Conservation (phyloP, 768 basidiomycete genomes). For the Antrodiella citrinella region DNA sequence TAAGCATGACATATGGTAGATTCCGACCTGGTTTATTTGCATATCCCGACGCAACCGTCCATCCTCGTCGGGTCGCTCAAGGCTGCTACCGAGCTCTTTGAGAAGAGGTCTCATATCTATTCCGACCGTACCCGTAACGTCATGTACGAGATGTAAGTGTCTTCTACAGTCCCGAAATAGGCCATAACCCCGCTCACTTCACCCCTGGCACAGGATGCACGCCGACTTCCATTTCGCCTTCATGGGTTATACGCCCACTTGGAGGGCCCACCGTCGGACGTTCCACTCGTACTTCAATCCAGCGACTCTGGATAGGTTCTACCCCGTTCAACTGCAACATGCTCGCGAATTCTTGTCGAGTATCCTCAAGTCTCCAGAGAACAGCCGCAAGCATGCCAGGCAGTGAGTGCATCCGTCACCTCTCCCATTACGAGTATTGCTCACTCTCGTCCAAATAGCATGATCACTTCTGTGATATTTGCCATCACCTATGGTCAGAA, state of each 20-base stretch:
- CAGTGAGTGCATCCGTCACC: not conserved
- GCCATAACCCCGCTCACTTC: not conserved
- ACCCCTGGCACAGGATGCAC: not conserved
- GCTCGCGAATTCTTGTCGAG: not conserved
- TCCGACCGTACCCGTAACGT: constrained; percentile 18
- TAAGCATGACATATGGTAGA: not conserved
- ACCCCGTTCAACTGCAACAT: not conserved
- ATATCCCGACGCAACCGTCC: constrained; percentile 15
- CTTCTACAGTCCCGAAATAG: not conserved
- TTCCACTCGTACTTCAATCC: constrained; percentile 17
- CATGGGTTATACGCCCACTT: constrained; percentile 4
- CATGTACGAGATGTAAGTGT: constrained; percentile 4
- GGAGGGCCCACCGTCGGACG: constrained; percentile 1
- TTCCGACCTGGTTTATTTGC: constrained; percentile 7
- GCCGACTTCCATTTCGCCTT: constrained; percentile 1
- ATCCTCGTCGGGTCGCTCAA: constrained; percentile 17
- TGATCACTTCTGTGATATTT: constrained; percentile 2
- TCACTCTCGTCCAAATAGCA: not conserved
- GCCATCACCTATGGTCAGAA: constrained; percentile 4
- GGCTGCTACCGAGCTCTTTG: constrained; percentile 19
- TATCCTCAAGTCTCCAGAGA: constrained; percentile 3
- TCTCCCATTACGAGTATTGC: not conserved
- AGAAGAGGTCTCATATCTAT: constrained; percentile 19
- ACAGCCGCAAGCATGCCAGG: constrained; percentile 1
- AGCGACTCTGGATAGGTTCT: constrained; percentile 16